phyloP scores from a whole-genome alignment of 257 asterid genomes.

The Phtheirospermum japonicum region DNA sequence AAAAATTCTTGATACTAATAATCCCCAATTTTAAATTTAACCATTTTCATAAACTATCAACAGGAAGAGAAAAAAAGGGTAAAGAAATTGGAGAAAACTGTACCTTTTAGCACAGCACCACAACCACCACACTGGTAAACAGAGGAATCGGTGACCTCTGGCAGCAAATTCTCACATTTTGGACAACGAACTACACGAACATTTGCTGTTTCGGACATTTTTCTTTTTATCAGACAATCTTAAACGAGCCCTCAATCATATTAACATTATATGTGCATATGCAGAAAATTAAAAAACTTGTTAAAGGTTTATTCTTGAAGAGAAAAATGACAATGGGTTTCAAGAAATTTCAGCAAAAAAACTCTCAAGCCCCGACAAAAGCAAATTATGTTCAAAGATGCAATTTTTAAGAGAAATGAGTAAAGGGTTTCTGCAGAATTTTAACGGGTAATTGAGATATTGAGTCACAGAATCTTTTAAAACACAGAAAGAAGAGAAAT shows the following conservation, averaged over 20 bases:
- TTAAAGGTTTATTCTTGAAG: slow-evolving; percentile 18
- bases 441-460: slow-evolving; percentile 17
- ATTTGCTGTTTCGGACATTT: slow-evolving; percentile 68
- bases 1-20: slow-evolving; percentile 19
- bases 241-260: slow-evolving; percentile 29
- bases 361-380: background rate
- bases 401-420: slow-evolving; percentile 15
- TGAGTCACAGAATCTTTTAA: background rate
- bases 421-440: slow-evolving; percentile 11
- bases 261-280: slow-evolving; percentile 27
- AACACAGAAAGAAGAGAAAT: background rate
- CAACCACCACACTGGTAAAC: slow-evolving; percentile 84
- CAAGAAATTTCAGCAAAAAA: slow-evolving; percentile 8
- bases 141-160: slow-evolving; percentile 69
- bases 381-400: slow-evolving; percentile 20
- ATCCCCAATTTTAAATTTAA: background rate
- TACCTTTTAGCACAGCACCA: slow-evolving; percentile 80
- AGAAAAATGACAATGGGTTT: slow-evolving; percentile 10
- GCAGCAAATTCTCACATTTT: slow-evolving; percentile 71
- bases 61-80: slow-evolving; percentile 5
- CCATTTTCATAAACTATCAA: slow-evolving; percentile 11
- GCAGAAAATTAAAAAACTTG: slow-evolving; percentile 12
- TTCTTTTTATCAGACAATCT: slow-evolving; percentile 20
- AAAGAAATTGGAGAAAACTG: slow-evolving; percentile 10
- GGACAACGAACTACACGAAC: slow-evolving; percentile 87